Conservation (phyloP, 768 basidiomycete genomes). For the Cubamyces sp. region DNA sequence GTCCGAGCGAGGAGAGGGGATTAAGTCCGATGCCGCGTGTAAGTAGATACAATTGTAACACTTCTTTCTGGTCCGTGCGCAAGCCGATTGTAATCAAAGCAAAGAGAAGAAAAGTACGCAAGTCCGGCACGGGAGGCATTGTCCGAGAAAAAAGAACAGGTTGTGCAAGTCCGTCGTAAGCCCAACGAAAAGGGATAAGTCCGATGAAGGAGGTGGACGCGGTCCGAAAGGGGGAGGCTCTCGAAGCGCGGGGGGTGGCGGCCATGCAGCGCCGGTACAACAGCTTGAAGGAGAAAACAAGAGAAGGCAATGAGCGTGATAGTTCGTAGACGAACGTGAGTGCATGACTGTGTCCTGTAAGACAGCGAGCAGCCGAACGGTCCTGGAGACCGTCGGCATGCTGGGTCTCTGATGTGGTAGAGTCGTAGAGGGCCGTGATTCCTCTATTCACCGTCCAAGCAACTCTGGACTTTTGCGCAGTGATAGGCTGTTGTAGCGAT, state of each 20-base stretch:
- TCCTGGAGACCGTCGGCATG: not conserved
- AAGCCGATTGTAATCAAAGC: constrained; percentile 3
- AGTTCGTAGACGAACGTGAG: constrained; percentile 30
- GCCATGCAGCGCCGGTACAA: constrained; percentile 23
- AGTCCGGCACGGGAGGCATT: constrained; percentile 11
- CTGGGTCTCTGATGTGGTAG: constrained; percentile 8
- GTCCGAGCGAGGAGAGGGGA: constrained; percentile 4
- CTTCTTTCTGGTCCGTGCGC: constrained; percentile 10
- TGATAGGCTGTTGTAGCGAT: constrained; percentile 29
- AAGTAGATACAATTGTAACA: constrained; percentile 21
- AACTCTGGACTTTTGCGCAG: constrained; percentile 35
- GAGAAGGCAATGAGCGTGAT: constrained; percentile 25
- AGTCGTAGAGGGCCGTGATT: constrained; percentile 15
- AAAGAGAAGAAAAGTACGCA: not conserved
- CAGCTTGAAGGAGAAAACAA: constrained; percentile 13
- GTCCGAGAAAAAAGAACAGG: constrained; percentile 13
- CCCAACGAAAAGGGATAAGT: constrained; percentile 16
- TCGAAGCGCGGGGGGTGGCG: constrained; percentile 23
- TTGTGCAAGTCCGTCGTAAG: constrained; percentile 19
- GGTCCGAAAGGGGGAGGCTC: constrained; percentile 22
- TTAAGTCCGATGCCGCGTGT: constrained; percentile 11
- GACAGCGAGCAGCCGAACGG: not conserved
- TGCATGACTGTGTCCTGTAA: constrained; percentile 19
- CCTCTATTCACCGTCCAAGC: constrained; percentile 31
- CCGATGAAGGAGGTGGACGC: constrained; percentile 18